phyloP scores from a whole-genome alignment of 148 eudicot genomes.

The Arbutus unedo region DNA sequence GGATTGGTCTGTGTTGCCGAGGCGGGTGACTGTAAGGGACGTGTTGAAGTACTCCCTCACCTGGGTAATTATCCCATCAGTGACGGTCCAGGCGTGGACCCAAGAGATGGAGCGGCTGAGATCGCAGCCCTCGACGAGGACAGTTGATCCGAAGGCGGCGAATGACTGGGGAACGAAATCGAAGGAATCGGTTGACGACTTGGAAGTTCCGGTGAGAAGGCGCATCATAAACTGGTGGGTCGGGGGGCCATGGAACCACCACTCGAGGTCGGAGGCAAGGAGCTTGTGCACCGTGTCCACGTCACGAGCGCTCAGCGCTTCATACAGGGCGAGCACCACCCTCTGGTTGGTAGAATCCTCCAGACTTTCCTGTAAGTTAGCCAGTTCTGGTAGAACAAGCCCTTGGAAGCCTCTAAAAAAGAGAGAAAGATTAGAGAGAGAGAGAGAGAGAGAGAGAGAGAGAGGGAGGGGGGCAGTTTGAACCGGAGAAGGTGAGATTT shows the following conservation, averaged over 20 bases:
- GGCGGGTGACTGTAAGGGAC: conserved; percentile 38
- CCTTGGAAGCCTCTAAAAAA: neutral
- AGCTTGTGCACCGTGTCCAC: conserved; percentile 45
- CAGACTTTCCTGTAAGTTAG: conserved; percentile 27
- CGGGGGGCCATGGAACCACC: conserved; percentile 87
- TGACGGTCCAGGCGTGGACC: conserved; percentile 77
- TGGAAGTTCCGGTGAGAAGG: conserved; percentile 48
- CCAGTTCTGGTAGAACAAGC: conserved; percentile 35
- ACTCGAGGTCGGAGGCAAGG: conserved; percentile 61
- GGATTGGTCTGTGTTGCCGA: conserved; percentile 17
- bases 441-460: neutral
- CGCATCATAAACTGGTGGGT: conserved; percentile 67
- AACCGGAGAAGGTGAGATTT: neutral
- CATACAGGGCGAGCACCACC: conserved; percentile 55
- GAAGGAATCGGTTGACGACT: conserved; percentile 19
- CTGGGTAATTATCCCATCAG: conserved; percentile 44
- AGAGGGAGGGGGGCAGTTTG: neutral
- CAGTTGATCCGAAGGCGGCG: conserved; percentile 44
- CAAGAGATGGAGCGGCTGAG: conserved; percentile 45
- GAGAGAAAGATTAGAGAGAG: neutral
- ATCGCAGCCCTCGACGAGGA: conserved; percentile 63
- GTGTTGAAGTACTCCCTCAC: conserved; percentile 47
- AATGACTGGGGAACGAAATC: conserved; percentile 37
- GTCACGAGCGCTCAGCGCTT: conserved; percentile 55
- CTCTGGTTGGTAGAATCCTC: conserved; percentile 30